Evolutionary conservation across 805 yeast species (phyloP).

Genomic region (Ogataea glucozyma): DNA sequence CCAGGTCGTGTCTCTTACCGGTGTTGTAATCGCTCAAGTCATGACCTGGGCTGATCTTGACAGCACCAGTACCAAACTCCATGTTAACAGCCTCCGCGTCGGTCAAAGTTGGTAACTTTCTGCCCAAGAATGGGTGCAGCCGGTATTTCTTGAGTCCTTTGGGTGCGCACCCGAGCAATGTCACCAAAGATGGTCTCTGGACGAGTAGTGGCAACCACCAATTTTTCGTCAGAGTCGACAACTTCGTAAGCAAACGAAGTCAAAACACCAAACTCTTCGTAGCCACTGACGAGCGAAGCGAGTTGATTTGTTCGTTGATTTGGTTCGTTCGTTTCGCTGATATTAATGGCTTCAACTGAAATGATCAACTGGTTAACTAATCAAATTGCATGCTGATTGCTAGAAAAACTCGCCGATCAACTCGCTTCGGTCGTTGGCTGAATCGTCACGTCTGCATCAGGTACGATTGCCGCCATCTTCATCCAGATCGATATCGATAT

Average conservation of each 20-base stretch:
- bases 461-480: too few relatives aligned
- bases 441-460: too few relatives aligned
- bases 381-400: too few relatives aligned
- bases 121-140: conserved; percentile 88
- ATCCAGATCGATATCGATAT: too few relatives aligned
- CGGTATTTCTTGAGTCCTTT: conserved; percentile 86
- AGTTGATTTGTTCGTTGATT: too few relatives aligned
- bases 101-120: conserved; percentile 81
- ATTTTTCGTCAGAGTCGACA: conserved; percentile 78
- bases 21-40: conserved; percentile 96
- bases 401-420: too few relatives aligned
- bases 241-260: conserved; percentile 95
- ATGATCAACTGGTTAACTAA: too few relatives aligned
- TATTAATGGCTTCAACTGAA: too few relatives aligned
- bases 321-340: too few relatives aligned
- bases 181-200: conserved; percentile 99
- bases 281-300: too few relatives aligned
- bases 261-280: conserved; percentile 96
- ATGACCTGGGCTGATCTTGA: conserved; percentile 97
- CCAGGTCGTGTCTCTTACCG: conserved; percentile 91
- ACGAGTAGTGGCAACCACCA: conserved; percentile 96
- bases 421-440: too few relatives aligned
- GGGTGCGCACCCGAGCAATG: conserved; percentile 98
- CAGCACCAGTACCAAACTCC: conserved; percentile 99
- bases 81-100: conserved; percentile 96